Conservation (phyloP, 257 asterid species). For the Fraxinus cuspidata region DNA sequence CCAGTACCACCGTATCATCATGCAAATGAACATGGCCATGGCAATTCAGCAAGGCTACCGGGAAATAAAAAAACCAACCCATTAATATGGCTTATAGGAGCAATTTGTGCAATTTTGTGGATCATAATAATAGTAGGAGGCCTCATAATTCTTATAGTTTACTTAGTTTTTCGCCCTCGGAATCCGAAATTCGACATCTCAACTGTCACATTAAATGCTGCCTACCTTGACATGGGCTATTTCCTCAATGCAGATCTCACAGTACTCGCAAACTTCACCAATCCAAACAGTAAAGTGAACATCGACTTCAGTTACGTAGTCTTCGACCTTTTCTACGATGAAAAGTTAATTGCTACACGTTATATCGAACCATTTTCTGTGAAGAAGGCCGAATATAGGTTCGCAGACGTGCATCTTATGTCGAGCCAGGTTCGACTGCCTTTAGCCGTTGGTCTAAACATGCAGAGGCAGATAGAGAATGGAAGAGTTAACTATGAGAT, state of each 20-base stretch:
- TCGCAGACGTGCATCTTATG: constrained; percentile 60
- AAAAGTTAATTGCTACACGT: constrained; percentile 54
- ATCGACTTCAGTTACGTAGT: constrained; percentile 67
- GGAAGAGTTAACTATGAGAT: constrained; percentile 69
- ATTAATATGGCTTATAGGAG: constrained; percentile 76
- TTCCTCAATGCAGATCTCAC: constrained; percentile 80
- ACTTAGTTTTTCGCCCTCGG: constrained; percentile 71
- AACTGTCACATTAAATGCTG: constrained; percentile 70
- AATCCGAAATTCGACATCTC: constrained; percentile 81
- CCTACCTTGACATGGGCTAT: constrained; percentile 89
- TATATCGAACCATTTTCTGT: constrained; percentile 62
- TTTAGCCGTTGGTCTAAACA: constrained; percentile 40
- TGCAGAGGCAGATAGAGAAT: constrained; percentile 54
- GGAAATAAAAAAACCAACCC: constrained; percentile 48
- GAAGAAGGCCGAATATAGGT: constrained; percentile 51
- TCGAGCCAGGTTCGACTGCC: constrained; percentile 76
- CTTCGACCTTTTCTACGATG: constrained; percentile 60
- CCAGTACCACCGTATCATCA: constrained; percentile 3
- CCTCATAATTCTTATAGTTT: constrained; percentile 62
- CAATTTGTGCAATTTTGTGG: constrained; percentile 81
- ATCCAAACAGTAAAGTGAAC: constrained; percentile 76
- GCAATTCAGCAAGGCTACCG: constrained; percentile 16
- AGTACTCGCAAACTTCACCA: constrained; percentile 78
- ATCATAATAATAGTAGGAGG: constrained; percentile 71
- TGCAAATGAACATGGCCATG: constrained; percentile 9